These are phyloP conservation scores for Cordyceps cateniannulata DNA, from an alignment of 2,329 filamentous ascomycete species.

Conservation along the genomic window DNA sequence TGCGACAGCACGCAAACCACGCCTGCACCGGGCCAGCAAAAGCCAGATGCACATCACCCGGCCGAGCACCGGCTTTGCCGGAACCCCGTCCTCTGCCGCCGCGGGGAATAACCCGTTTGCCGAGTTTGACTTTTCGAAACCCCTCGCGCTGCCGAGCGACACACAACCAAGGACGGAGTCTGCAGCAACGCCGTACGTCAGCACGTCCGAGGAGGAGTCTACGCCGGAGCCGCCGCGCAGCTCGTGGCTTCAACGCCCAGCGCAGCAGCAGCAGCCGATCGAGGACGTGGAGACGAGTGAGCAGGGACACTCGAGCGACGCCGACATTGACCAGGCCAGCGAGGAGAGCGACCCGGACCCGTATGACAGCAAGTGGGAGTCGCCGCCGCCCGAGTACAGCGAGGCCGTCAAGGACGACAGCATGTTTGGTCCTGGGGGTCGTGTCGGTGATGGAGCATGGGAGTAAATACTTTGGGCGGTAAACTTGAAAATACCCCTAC, in stretches of 20 bases:
- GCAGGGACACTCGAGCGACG: slow-evolving; percentile 25
- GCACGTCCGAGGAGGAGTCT: background rate
- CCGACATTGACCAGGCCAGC: slow-evolving; percentile 23
- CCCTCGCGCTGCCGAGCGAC: slow-evolving; percentile 11
- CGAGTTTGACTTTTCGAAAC: slow-evolving; percentile 33
- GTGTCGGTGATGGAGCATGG: slow-evolving; percentile 8
- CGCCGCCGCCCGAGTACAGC: slow-evolving; percentile 12
- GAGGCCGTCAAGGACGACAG: slow-evolving; percentile 6
- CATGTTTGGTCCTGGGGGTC: slow-evolving; percentile 10
- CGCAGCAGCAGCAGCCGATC: slow-evolving; percentile 15
- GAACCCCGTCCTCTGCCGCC: slow-evolving; percentile 2
- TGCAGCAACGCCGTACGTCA: background rate
- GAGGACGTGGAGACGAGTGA: slow-evolving; percentile 29
- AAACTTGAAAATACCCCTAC: background rate
- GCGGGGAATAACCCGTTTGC: slow-evolving; percentile 13
- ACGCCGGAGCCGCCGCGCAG: background rate
- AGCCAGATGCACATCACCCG: slow-evolving; percentile 30
- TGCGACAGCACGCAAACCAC: slow-evolving; percentile 30
- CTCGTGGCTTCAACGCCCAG: background rate
- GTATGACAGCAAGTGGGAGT: slow-evolving; percentile 19
- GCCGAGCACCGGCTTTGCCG: slow-evolving; percentile 11
- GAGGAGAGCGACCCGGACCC: slow-evolving; percentile 29
- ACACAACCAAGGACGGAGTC: background rate
- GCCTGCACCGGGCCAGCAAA: slow-evolving; percentile 35
- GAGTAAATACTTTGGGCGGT: background rate